A percentile compares a stretch with the other conserved stretches of the same genome.
These are phyloP conservation scores for Leccinum subtestaceum DNA, from an alignment of 768 basidiomycete species.

Conservation along the genomic window DNA sequence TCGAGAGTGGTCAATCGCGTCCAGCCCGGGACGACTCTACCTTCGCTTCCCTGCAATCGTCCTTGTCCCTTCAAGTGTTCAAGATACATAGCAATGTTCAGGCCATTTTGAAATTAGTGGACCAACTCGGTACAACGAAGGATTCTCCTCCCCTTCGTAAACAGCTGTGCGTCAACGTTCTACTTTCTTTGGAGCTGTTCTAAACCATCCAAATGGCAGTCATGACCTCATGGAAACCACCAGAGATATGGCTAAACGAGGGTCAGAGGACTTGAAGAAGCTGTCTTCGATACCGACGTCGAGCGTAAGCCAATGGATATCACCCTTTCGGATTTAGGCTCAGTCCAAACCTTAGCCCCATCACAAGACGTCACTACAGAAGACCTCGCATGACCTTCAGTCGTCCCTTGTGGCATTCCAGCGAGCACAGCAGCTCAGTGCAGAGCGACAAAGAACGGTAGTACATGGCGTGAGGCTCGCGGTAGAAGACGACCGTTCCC, in stretches of 20 bases:
- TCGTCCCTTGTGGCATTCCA: conserved; percentile 90
- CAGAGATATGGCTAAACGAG: conserved; percentile 90
- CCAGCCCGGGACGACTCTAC: conserved; percentile 63
- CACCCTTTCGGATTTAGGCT: not conserved
- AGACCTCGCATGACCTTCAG: conserved; percentile 91
- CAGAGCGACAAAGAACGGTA: conserved; percentile 83
- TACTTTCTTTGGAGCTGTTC: not conserved
- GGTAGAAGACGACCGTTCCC: conserved; percentile 68
- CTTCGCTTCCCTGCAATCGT: conserved; percentile 74
- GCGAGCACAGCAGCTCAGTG: conserved; percentile 84
- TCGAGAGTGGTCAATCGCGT: conserved; percentile 44
- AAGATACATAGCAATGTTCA: conserved; percentile 98
- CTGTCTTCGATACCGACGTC: conserved; percentile 65
- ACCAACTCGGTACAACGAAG: conserved; percentile 82
- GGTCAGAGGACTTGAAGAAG: conserved; percentile 90
- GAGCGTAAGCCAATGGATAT: conserved; percentile 43
- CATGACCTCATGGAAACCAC: conserved; percentile 95
- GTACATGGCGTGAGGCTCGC: conserved; percentile 84
- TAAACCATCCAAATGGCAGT: conserved; percentile 39
- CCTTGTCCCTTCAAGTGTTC: conserved; percentile 90
- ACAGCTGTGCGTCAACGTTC: conserved; percentile 61
- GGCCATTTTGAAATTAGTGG: conserved; percentile 93
- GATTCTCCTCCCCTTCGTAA: conserved; percentile 81
- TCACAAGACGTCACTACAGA: conserved; percentile 81
- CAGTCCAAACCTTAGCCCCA: conserved; percentile 50